Evolutionary conservation across 345 rosid species (phyloP).

Genomic region (Gossypium bickii): DNA sequence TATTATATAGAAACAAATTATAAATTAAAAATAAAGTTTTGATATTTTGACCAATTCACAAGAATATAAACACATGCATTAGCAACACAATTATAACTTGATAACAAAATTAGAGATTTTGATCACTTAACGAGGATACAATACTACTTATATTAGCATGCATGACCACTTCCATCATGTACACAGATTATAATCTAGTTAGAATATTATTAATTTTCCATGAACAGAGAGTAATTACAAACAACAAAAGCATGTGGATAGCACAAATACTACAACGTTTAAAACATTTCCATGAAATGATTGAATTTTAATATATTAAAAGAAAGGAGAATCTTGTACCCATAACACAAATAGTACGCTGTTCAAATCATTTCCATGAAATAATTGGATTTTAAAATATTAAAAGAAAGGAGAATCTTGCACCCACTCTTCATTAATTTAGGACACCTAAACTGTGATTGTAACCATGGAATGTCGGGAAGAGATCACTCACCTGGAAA

Average conservation of each 20-base stretch:
- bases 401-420: neutral
- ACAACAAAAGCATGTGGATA: constrained; percentile 6
- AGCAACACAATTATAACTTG: neutral
- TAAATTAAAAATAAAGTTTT: neutral
- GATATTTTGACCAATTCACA: neutral
- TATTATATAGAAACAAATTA: neutral
- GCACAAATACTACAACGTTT: neutral
- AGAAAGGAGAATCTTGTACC: too few relatives aligned
- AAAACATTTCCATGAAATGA: neutral
- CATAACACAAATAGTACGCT: neutral
- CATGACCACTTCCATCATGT: neutral
- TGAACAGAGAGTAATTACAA: neutral
- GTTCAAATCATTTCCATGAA: neutral
- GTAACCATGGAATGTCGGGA: neutral
- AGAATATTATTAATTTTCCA: neutral
- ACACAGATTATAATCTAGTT: neutral
- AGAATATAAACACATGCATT: neutral
- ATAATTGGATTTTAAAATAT: neutral
- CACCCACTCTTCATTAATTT: neutral
- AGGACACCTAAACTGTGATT: neutral
- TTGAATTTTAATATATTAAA: neutral
- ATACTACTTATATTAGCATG: neutral
- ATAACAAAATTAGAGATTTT: neutral
- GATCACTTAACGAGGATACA: neutral
- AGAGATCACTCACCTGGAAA: constrained; percentile 70